Base-by-base conservation (phyloP, 352 stramenopile species). In the Globisporangium lucens region DNA sequence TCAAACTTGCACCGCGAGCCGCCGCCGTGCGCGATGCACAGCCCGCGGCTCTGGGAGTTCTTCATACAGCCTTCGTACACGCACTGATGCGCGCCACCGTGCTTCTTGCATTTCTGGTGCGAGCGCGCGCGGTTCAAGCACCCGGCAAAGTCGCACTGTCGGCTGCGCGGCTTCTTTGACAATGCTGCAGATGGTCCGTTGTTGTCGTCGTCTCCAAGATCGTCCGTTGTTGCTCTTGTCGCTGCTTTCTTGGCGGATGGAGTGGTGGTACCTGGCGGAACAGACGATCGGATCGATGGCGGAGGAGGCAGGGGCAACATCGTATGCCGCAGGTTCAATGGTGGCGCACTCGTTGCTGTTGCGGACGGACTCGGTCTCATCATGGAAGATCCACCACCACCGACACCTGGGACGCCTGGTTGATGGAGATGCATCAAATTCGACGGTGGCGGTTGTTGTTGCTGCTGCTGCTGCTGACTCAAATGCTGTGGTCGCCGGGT, bases 81-180 rank as follows among this genome's bases (percentile, higher is more conserved):
- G 43, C 89, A 96, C 60, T 91, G 89, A 53, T 93, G 85, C 2
- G 87, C 89, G n/a, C 89, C 89, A 29, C 89, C 89, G 68, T 96
- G 89, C 38, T 95, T 96, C 70, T 96, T 96, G 84, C 89, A 96
- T 61, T 93, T 91, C 65, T 94, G 86, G 65, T 96, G 86, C 33
- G 85, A 93, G 49, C 86, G 83, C 38, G 88, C 88, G 36, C 88
- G 82, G 73, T 94, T 94, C 35, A 76, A 67, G 53, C 88, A 96
- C 5, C 86, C 88, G 24, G 85, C 78, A 62, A 81, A 88, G 47
- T 90, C 83, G 66, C 86, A 94, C 65, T 94, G 79, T 4, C 78
- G 78, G 58, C 78, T 88, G 2, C 78, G 75, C 2, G 79, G 77
- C 24, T 69, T 69, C 64, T 71, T 71, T 22, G 58, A 33, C 4